Evolutionary conservation across 2,329 filamentous ascomycete species (phyloP).

Genomic region (Aspergillus quadricinctus): DNA sequence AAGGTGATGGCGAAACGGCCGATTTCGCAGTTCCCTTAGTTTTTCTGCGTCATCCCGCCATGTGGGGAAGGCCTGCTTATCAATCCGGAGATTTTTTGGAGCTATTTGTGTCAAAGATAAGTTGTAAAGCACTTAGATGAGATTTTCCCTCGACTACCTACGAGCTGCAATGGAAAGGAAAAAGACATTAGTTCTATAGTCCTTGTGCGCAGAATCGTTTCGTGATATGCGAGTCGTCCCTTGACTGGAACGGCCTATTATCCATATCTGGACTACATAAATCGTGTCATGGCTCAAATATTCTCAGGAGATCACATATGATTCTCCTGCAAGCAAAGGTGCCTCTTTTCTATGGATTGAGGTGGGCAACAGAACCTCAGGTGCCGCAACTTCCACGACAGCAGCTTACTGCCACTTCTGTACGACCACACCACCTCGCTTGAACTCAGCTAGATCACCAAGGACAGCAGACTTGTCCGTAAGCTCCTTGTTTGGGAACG

Average conservation of each 20-base stretch:
- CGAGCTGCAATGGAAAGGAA: neutral
- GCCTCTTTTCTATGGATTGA: neutral
- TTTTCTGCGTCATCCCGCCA: slow-evolving; percentile 23
- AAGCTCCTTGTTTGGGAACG: slow-evolving; percentile 61
- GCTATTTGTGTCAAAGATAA: neutral
- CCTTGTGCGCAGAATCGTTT: neutral
- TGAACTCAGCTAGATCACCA: slow-evolving; percentile 47
- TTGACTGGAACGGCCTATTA: neutral
- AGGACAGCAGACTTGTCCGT: slow-evolving; percentile 48
- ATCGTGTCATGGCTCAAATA: neutral
- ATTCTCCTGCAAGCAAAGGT: neutral
- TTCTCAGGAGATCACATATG: neutral
- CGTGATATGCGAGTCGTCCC: neutral
- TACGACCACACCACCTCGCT: slow-evolving; percentile 48
- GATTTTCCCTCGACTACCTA: neutral
- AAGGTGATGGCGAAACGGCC: slow-evolving; percentile 8
- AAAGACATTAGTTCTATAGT: neutral
- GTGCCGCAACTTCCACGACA: neutral
- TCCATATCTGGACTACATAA: neutral
- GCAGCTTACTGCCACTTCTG: slow-evolving; percentile 43
- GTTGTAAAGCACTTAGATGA: neutral
- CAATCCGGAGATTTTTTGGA: slow-evolving; percentile 13
- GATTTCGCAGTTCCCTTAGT: slow-evolving; percentile 10
- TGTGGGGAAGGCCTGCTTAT: slow-evolving; percentile 18
- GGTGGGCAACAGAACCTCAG: neutral